Evolutionary conservation across 148 eudicot genomes (phyloP).

Genomic region (Silene latifolia): DNA sequence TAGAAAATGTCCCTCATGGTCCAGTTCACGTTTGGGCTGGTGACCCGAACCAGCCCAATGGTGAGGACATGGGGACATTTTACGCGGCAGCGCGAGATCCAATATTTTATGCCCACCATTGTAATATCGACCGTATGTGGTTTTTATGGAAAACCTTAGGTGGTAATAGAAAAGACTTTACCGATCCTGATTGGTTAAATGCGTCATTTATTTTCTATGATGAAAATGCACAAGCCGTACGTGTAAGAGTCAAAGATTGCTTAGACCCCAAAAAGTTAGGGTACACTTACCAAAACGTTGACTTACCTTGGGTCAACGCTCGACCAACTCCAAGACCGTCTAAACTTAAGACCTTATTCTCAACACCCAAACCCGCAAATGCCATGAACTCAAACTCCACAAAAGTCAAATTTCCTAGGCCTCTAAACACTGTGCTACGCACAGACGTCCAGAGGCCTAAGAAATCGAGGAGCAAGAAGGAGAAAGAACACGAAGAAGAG

Average conservation of each 20-base stretch:
- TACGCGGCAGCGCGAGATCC: conserved; percentile 84
- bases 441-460: conserved; percentile 59
- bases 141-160: conserved; percentile 61
- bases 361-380: conserved; percentile 34
- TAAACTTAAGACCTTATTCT: conserved; percentile 21
- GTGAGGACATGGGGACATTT: conserved; percentile 84
- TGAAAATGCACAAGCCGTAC: conserved; percentile 57
- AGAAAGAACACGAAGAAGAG: conserved; percentile 39
- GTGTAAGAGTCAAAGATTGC: conserved; percentile 57
- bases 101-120: conserved; percentile 65
- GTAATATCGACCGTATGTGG: conserved; percentile 73
- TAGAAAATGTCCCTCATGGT: conserved; percentile 73
- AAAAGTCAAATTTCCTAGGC: conserved; percentile 36
- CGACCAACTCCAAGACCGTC: conserved; percentile 38
- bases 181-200: conserved; percentile 63
- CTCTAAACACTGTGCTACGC: conserved; percentile 37
- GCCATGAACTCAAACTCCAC: conserved; percentile 27
- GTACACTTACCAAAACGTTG: conserved; percentile 58
- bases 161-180: conserved; percentile 41
- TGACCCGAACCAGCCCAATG: conserved; percentile 46
- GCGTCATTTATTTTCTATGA: conserved; percentile 64
- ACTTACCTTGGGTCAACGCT: conserved; percentile 49
- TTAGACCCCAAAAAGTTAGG: conserved; percentile 54
- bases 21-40: conserved; percentile 71
- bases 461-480: conserved; percentile 54